phyloP scores from a whole-genome alignment of 352 stramenopile species.

The Pseudoperonospora humuli region DNA sequence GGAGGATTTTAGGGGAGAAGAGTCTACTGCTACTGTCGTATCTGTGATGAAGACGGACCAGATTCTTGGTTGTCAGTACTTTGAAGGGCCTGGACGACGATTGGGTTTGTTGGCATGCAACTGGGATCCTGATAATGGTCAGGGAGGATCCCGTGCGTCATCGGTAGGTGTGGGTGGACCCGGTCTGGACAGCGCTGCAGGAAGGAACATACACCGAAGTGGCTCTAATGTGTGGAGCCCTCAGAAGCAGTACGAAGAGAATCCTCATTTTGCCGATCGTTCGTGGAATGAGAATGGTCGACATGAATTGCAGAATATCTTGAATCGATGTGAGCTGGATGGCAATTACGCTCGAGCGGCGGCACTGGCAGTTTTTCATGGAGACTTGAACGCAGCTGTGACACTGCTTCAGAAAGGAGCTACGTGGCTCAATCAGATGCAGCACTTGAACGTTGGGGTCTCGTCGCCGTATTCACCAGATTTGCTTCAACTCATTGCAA shows the following conservation, averaged over 20 bases:
- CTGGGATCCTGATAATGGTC: conserved; percentile 72
- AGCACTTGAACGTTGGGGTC: conserved; percentile 32
- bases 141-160: conserved; percentile 13
- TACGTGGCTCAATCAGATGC: conserved; percentile 48
- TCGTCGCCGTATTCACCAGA: conserved; percentile 48
- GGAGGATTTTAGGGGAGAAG: conserved; percentile 19
- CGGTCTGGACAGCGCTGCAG: conserved; percentile 22
- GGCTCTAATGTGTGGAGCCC: conserved; percentile 59
- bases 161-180: conserved; percentile 19
- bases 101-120: conserved; percentile 71
- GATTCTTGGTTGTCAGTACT: conserved; percentile 61
- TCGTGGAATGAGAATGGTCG: conserved; percentile 41
- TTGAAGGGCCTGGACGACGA: conserved; percentile 61
- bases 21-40: conserved; percentile 18
- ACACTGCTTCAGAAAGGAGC: conserved; percentile 64
- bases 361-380: conserved; percentile 78
- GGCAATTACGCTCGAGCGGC: conserved; percentile 58
- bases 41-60: conserved; percentile 56
- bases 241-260: conserved; percentile 55
- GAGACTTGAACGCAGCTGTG: conserved; percentile 63
- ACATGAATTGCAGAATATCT: conserved; percentile 52
- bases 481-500: conserved; percentile 82
- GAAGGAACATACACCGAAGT: conserved; percentile 47
- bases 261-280: conserved; percentile 31
- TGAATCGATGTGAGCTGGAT: conserved; percentile 54